phyloP scores from a whole-genome alignment of 75 land plant species.

The Pinus tabuliformis region DNA sequence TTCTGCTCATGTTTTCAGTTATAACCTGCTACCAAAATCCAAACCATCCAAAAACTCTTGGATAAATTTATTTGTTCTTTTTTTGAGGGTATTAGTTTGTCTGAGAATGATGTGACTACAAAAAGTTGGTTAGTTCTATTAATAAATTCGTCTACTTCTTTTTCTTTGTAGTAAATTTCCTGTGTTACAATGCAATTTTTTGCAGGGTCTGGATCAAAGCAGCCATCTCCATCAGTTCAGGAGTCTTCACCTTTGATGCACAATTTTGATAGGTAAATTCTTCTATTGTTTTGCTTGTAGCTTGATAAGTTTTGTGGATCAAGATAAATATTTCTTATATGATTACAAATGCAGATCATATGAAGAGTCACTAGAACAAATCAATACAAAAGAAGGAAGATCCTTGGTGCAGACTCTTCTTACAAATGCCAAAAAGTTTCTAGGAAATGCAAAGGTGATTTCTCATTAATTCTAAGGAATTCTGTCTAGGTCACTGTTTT shows the following conservation, averaged over 20 bases:
- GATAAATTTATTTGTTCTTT: background rate
- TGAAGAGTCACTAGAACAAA: constrained; percentile 19
- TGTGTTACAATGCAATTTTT: background rate
- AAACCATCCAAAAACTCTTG: background rate
- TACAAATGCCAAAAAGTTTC: constrained; percentile 27
- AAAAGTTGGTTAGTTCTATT: background rate
- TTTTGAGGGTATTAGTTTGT: background rate
- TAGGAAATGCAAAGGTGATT: constrained; percentile 60
- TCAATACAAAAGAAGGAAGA: constrained; percentile 31
- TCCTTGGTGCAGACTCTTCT: constrained; percentile 33
- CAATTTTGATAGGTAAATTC: constrained; percentile 4
- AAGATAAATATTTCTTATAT: constrained; percentile 1
- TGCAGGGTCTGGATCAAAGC: background rate
- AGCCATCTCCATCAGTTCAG: background rate
- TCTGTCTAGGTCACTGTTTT: background rate
- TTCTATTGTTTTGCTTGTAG: background rate
- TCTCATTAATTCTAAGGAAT: background rate
- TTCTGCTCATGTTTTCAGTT: background rate
- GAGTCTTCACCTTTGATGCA: constrained; percentile 11
- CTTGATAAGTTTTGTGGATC: background rate
- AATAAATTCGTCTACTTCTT: too few relatives aligned
- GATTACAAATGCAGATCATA: constrained; percentile 22
- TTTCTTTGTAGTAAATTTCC: background rate
- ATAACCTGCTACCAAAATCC: background rate
- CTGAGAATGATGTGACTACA: background rate